Evolutionary conservation across 179 eudicot species (phyloP), one percentile per base, ranked within the genome.

Genomic region (Corrigiola litoralis): DNA sequence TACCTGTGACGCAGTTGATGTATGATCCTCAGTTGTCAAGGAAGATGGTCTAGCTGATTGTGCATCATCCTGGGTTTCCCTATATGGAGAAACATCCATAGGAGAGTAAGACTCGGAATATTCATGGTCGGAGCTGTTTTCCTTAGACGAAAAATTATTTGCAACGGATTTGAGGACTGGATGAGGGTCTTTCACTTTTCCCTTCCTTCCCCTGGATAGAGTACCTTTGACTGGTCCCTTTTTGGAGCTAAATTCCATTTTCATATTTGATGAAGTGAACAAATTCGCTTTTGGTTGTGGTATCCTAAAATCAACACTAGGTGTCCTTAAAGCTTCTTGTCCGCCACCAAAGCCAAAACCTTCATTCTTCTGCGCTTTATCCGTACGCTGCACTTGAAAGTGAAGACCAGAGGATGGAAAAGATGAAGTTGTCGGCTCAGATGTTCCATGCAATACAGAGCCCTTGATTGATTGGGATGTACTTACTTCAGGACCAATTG

Each of bases 71-170:
- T 61, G 45, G 36, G 56, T 68, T 74, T 66, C 69, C 33, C 49
- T 75, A 66, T 58, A 67, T 14, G 83, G 86, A 54, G 81, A 69
- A 65, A 76, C 38, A 56, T 72, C 75, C 72, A 80, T 80, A 13
- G 84, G 84, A 17, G 81, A 80, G 48, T 58, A 77, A 65, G 77
- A 69, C 21, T 70, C 74, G 16, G 84, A 74, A 40, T 72, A 74
- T 38, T 80, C 77, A 8, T 51, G 44, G 42, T 62, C 61, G 21
- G 61, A 47, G 72, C 51, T 74, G 61, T 53, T 70, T 65, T 68
- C 79, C 28, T 64, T 61, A 27, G 77, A 23, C 29, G 49, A 28
- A 42, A 42, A 49, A 57, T 66, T 61, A 60, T 80, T 66, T 65
- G 18, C 72, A 51, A 58, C 20, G 32, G 74, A 52, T 50, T 38